Base-by-base conservation (phyloP, 106 monocot species). In the Platanthera guangdongensis region DNA sequence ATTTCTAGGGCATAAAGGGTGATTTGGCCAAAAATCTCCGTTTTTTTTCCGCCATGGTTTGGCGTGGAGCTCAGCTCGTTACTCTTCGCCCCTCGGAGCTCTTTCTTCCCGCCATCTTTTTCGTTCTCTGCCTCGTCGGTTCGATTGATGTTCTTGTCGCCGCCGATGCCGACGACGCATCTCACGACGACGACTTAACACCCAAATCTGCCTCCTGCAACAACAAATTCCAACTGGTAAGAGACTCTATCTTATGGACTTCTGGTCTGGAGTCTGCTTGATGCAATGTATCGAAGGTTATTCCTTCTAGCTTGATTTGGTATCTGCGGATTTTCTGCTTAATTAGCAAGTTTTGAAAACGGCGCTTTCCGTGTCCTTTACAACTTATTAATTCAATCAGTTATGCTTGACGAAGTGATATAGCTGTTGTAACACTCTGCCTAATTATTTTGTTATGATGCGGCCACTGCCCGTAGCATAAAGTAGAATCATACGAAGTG, bases 161-260 rank as follows among this genome's bases (percentile, higher is more conserved):
- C 11, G 83, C 57, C 12, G 72, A 78, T 16, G 75, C 75, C 22
- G 86, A 90, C 51, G 89, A 84, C 80, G 68, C 80, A 19, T 63
- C 80, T 32, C 74, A 78, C 76, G 86, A 89, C 52, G 84, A 87
- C 57, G 82, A 63, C 8, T 78, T 54, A 49, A 21, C 71, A 28
- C 82, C 77, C 55, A 55, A 74, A 21, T 82, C 84, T 13, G 81
- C 86, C 2, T 73, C 73, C 51, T 89, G 89, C 80, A 80, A 79
- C 78, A 86, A 88, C 79, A 87, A 88, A 73, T 92, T 87, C 80
- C 82, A 87, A 74, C 77, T 92, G 87, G 92, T 87, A 82, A 67
- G 84, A 14, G 39, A 6, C 14, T 47, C 5, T 57, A 4, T 39
- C 8, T 19, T 48, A n/a, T 71, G 18, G 22, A 21, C 16, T 50